Percentiles rank a stretch among this genome's conserved stretches.
Evolutionary conservation across 345 rosid genomes (phyloP).

Genomic region (Arabis alpina): DNA sequence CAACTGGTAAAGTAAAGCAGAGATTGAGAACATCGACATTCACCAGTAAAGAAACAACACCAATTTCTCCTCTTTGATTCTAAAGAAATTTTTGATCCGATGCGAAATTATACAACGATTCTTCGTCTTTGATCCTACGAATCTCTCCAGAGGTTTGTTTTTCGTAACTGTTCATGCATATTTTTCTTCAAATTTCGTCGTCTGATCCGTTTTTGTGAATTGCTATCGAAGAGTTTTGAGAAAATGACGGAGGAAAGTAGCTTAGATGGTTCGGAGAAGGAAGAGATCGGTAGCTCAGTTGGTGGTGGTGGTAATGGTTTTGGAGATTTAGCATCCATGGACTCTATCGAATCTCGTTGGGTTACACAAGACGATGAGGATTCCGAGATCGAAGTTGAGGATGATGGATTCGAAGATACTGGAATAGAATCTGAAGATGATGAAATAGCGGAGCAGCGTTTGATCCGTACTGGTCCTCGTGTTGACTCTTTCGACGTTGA

Average conservation of each 20-base stretch:
- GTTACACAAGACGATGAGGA: conserved; percentile 89
- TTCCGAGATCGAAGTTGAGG: conserved; percentile 64
- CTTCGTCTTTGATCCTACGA: conserved; percentile 26
- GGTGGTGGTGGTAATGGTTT: conserved; percentile 30
- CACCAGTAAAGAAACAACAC: conserved; percentile 2
- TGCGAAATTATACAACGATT: conserved; percentile 25
- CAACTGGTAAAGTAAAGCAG: conserved; percentile 29
- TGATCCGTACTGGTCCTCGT: conserved; percentile 91
- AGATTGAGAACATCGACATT: conserved; percentile 34
- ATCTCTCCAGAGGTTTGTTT: neutral
- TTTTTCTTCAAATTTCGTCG: conserved; percentile 1
- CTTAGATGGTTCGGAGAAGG: conserved; percentile 49
- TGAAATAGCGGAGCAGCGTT: conserved; percentile 67
- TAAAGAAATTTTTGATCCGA: conserved; percentile 6
- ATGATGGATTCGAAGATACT: conserved; percentile 41
- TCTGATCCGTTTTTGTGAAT: conserved; percentile 26
- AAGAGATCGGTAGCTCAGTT: conserved; percentile 52
- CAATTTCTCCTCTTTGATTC: neutral
- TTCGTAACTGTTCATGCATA: neutral
- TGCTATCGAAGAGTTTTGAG: conserved; percentile 20
- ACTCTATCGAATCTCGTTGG: conserved; percentile 92
- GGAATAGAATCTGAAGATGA: conserved; percentile 81
- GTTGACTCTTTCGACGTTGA: conserved; percentile 95
- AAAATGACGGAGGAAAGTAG: conserved; percentile 64
- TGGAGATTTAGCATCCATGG: conserved; percentile 61